Conservation (phyloP, 2,329 filamentous ascomycete genomes). For the Ophiostoma quercus region DNA sequence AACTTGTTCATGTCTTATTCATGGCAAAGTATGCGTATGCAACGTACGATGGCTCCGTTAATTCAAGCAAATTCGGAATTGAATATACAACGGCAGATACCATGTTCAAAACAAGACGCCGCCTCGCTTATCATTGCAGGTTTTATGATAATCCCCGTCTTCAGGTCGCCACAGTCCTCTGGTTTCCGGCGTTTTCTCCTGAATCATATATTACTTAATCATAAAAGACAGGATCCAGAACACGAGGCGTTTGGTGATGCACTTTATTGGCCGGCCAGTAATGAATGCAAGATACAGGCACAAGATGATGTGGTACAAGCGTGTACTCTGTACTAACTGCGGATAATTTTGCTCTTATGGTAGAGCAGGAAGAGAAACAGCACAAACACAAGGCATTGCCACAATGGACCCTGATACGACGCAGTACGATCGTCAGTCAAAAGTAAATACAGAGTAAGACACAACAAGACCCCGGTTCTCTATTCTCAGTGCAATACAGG, state of each 20-base stretch:
- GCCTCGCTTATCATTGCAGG: neutral
- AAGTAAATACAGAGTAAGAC: neutral
- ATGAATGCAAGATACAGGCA: neutral
- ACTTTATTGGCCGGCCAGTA: neutral
- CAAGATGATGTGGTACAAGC: neutral
- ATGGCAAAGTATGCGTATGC: neutral
- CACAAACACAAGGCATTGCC: neutral
- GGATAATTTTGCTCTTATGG: too few relatives aligned
- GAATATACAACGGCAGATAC: too few relatives aligned
- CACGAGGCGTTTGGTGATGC: too few relatives aligned
- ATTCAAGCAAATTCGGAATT: neutral
- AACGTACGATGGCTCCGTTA: neutral
- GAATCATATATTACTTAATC: too few relatives aligned
- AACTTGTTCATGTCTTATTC: too few relatives aligned
- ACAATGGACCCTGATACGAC: conserved; percentile 3
- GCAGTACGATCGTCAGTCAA: neutral
- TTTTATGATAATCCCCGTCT: neutral
- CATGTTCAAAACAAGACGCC: neutral
- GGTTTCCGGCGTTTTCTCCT: too few relatives aligned
- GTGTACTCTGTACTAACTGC: too few relatives aligned
- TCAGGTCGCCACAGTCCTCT: neutral
- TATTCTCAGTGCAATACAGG: neutral
- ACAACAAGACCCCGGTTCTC: neutral
- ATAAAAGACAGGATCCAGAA: too few relatives aligned
- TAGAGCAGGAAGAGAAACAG: neutral